Evolutionary conservation across 164 flowering plant genomes (phyloP), one percentile per base, ranked within the genome.

Genomic region (Hamamelis virginiana): DNA sequence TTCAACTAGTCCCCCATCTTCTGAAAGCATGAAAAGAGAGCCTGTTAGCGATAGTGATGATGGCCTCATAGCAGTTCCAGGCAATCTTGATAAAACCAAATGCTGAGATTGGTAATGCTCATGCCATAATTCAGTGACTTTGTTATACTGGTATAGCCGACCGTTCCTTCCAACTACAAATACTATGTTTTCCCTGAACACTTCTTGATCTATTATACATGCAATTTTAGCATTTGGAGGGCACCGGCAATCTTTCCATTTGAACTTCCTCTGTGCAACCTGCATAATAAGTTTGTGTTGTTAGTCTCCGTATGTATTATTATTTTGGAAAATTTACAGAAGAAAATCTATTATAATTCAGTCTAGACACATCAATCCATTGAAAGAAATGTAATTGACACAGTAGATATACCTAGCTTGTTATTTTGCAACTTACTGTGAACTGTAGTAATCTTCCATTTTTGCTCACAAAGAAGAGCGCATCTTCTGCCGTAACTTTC

Each of bases 61-160:
- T 41, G 81, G 76, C 74, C 94, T 89, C 81, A 76, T 74, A 4
- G 86, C 86, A 57, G 90, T 84, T 76, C 94, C 96, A 1, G 91
- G 90, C 46, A 69, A 62, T 74, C 74, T 78, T 52, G 94, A 87
- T n/a, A 92, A 79, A 63, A 82, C 55, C 80, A 92, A 78, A 77
- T 91, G 96, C 62, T 84, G 92, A 25, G 98, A 91, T 57, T 92
- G 96, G 66, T 75, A 65, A 78, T 92, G 98, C 81, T 87, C 88
- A 60, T 92, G 94, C 98, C 98, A 91, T 67, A 91, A 62, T 58
- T 81, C 89, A 1, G 93, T 86, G 59, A 92, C 80, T 77, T 84
- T 88, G 91, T 92, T 92, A 66, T 89, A 92, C 77, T 92, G 98
- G 75, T 89, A 92, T 22, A 92, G 77, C 60, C 90, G 72, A 1